These are phyloP conservation scores for Pseudogymnoascus sp. DNA, from an alignment of 2,329 filamentous ascomycete species.

Conservation along the genomic window DNA sequence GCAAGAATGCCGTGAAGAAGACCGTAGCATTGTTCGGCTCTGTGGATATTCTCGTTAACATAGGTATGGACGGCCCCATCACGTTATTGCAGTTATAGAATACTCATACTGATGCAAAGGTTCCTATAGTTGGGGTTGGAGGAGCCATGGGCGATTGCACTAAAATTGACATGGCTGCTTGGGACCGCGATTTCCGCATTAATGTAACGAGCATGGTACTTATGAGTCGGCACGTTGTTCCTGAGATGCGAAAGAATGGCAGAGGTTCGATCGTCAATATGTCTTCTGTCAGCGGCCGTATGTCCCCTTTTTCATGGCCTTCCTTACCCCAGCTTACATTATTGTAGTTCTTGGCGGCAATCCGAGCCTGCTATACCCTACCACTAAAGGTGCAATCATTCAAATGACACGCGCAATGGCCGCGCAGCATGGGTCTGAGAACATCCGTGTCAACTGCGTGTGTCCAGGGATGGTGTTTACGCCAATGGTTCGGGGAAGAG, in stretches of 20 bases:
- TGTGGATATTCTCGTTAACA: constrained; percentile 56
- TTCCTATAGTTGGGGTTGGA: constrained; percentile 29
- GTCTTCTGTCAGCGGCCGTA: constrained; percentile 27
- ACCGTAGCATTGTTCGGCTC: constrained; percentile 43
- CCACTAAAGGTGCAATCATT: constrained; percentile 41
- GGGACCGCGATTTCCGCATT: constrained; percentile 46
- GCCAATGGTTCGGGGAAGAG: constrained; percentile 35
- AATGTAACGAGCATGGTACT: constrained; percentile 58
- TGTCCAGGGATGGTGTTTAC: constrained; percentile 44
- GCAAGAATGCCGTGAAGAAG: constrained; percentile 30
- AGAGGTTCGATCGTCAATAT: constrained; percentile 32
- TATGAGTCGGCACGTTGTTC: constrained; percentile 53
- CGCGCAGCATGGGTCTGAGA: constrained; percentile 40
- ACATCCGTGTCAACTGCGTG: constrained; percentile 46
- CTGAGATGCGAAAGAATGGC: constrained; percentile 46
- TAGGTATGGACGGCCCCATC: constrained; percentile 39
- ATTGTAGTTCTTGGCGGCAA: constrained; percentile 32
- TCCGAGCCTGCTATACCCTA: constrained; percentile 38
- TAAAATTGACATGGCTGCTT: constrained; percentile 49
- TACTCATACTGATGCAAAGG: constrained; percentile 25
- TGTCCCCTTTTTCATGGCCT: constrained; percentile 4
- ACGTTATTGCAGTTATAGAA: background rate
- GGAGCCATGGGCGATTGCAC: constrained; percentile 50
- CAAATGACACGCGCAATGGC: constrained; percentile 50
- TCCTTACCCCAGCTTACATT: background rate